Conservation (phyloP, 345 rosid species). For the Citrus maxima region DNA sequence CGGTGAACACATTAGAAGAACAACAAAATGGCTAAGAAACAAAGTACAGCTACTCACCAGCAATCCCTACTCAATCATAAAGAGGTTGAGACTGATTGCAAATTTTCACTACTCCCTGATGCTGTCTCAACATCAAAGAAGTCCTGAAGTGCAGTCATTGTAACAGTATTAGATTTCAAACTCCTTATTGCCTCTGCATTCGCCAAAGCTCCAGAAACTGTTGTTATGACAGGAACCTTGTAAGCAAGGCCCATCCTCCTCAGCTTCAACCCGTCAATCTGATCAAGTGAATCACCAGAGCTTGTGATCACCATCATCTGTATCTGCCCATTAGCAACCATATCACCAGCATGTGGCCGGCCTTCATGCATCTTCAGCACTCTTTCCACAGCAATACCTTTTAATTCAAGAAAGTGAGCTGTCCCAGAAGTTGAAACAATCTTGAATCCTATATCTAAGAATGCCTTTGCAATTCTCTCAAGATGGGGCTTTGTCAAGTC, state of each 20-base stretch:
- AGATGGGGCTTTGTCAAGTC: conserved; percentile 83
- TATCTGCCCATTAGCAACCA: conserved; percentile 87
- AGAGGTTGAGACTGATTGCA: conserved; percentile 47
- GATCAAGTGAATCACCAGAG: conserved; percentile 82
- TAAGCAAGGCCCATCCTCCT: conserved; percentile 95
- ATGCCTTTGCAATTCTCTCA: conserved; percentile 70
- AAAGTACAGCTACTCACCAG: neutral
- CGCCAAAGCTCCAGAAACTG: conserved; percentile 90
- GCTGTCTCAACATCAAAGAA: conserved; percentile 47
- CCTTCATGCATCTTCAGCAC: conserved; percentile 96
- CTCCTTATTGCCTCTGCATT: conserved; percentile 83
- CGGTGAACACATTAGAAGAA: neutral
- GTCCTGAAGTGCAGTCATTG: conserved; percentile 88
- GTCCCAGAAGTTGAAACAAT: conserved; percentile 91
- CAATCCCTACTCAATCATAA: conserved; percentile 24
- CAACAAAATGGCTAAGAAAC: neutral
- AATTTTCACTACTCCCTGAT: conserved; percentile 19
- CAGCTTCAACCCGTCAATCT: conserved; percentile 76
- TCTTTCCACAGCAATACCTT: conserved; percentile 66
- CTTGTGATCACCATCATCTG: conserved; percentile 92
- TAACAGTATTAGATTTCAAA: conserved; percentile 55
- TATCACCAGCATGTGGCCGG: conserved; percentile 92
- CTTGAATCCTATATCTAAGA: conserved; percentile 68
- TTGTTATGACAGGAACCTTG: conserved; percentile 88
- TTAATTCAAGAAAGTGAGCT: conserved; percentile 73